These are phyloP conservation scores for Balakata baccata DNA, from an alignment of 345 rosid genomes.

Conservation along the genomic window DNA sequence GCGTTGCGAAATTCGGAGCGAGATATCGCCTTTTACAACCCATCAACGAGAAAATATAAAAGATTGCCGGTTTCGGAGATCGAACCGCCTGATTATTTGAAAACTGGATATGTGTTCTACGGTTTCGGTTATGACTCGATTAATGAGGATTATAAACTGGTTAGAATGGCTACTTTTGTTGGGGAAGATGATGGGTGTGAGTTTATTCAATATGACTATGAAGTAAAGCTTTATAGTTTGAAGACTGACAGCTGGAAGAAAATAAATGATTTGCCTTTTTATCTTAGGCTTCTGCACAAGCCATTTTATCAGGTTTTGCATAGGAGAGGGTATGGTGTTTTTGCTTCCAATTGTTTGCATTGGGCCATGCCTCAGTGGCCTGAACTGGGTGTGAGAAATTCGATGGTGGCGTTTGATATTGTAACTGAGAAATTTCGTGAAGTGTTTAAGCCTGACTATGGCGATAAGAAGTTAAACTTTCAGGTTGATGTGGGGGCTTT, in stretches of 20 bases:
- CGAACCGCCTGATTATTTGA: constrained; percentile 8
- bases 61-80: constrained; percentile 22
- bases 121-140: constrained; percentile 44
- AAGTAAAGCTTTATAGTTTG: constrained; percentile 40
- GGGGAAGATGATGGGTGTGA: constrained; percentile 15
- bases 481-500: constrained; percentile 37
- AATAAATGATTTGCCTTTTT: constrained; percentile 20
- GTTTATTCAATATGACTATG: constrained; percentile 15
- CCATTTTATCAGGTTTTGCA: constrained; percentile 26
- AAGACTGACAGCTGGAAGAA: constrained; percentile 40
- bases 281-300: constrained; percentile 19
- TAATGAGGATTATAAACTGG: constrained; percentile 34
- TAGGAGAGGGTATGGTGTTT: constrained; percentile 36
- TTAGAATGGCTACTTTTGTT: constrained; percentile 35
- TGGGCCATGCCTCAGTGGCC: constrained; percentile 37
- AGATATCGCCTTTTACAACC: constrained; percentile 35
- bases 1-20: constrained; percentile 33
- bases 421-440: constrained; percentile 15
- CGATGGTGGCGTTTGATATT: constrained; percentile 32
- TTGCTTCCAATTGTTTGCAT: constrained; percentile 37
- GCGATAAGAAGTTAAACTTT: not conserved
- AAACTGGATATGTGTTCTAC: constrained; percentile 28
- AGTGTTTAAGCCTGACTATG: constrained; percentile 28
- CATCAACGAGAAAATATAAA: constrained; percentile 28
- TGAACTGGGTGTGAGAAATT: constrained; percentile 10